Evolutionary conservation across 768 basidiomycete genomes (phyloP).

Genomic region (Pluteus cervinus): DNA sequence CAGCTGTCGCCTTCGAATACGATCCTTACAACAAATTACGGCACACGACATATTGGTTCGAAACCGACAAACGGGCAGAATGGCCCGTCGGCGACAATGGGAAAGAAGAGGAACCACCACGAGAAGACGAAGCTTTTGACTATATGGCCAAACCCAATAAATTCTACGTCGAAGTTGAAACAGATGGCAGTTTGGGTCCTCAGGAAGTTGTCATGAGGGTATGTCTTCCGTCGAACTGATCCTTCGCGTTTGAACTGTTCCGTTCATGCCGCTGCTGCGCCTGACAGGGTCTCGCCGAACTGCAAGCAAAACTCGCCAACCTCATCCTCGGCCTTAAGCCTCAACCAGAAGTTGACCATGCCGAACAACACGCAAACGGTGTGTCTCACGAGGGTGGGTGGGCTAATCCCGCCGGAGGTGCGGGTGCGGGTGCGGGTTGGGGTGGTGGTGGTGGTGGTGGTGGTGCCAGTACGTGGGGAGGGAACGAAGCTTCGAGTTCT

Average conservation of each 20-base stretch:
- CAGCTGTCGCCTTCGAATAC: slow-evolving; percentile 94
- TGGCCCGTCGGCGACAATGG: slow-evolving; percentile 93
- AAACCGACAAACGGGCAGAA: slow-evolving; percentile 72
- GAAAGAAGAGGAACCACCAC: slow-evolving; percentile 71
- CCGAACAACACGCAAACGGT: slow-evolving; percentile 28
- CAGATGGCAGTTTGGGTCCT: slow-evolving; percentile 82
- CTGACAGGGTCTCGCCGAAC: slow-evolving; percentile 71
- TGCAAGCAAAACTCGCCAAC: slow-evolving; percentile 77
- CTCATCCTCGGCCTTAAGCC: slow-evolving; percentile 71
- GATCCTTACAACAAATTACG: slow-evolving; percentile 97
- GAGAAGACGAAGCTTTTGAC: slow-evolving; percentile 82
- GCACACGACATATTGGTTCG: slow-evolving; percentile 95
- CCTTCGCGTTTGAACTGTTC: not conserved
- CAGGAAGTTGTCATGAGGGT: slow-evolving; percentile 90
- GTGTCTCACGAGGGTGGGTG: slow-evolving; percentile 15
- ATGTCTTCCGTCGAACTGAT: slow-evolving; percentile 7
- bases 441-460: slow-evolving; percentile 20
- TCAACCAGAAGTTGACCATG: slow-evolving; percentile 50
- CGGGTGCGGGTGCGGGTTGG: slow-evolving; percentile 20
- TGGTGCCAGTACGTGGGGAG: slow-evolving; percentile 11
- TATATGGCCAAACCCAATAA: slow-evolving; percentile 81
- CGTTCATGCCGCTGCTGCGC: not conserved
- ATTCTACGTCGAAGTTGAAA: slow-evolving; percentile 95
- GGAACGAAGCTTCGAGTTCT: no score
- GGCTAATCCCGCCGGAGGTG: slow-evolving; percentile 9